Percentiles rank a stretch among this genome's conserved stretches.
phyloP scores from a whole-genome alignment of 2,329 filamentous ascomycete genomes.

The Fusarium annulatum region DNA sequence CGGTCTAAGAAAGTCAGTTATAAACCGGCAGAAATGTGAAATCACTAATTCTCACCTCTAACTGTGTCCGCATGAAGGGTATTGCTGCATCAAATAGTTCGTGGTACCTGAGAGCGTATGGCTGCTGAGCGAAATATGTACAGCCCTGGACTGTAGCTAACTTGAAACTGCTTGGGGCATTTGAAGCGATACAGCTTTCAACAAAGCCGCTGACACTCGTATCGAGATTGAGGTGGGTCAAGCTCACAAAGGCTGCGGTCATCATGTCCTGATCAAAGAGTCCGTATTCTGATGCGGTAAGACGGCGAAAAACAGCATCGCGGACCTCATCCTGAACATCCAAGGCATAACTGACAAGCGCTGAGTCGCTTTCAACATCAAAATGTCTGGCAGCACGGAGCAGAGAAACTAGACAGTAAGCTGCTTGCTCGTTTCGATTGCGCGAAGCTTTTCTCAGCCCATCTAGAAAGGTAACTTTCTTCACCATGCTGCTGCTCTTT shows the following conservation, averaged over 20 bases:
- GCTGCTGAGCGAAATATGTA: conserved; percentile 68
- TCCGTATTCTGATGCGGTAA: conserved; percentile 58
- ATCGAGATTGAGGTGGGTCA: conserved; percentile 71
- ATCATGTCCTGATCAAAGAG: conserved; percentile 72
- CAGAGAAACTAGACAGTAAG: conserved; percentile 72
- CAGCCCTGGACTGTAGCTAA: conserved; percentile 71
- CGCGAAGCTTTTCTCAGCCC: conserved; percentile 70
- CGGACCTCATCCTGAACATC: conserved; percentile 76
- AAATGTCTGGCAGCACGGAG: conserved; percentile 74
- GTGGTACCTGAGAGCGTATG: conserved; percentile 60
- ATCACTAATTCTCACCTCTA: conserved; percentile 61
- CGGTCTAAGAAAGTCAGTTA: conserved; percentile 20
- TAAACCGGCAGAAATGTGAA: background rate
- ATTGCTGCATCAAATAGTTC: conserved; percentile 66
- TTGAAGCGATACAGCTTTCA: conserved; percentile 66
- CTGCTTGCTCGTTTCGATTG: conserved; percentile 73
- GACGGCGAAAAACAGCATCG: conserved; percentile 71
- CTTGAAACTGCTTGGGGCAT: conserved; percentile 69
- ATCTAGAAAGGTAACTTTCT: conserved; percentile 75
- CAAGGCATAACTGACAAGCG: conserved; percentile 73
- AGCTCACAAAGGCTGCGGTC: conserved; percentile 73
- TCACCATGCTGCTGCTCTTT: conserved; percentile 70
- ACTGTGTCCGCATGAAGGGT: conserved; percentile 66
- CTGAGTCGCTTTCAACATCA: conserved; percentile 69
- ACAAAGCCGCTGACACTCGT: conserved; percentile 67